Evolutionary conservation across 2,329 filamentous ascomycete genomes (phyloP).

Genomic region (Tolypocladium paradoxum): DNA sequence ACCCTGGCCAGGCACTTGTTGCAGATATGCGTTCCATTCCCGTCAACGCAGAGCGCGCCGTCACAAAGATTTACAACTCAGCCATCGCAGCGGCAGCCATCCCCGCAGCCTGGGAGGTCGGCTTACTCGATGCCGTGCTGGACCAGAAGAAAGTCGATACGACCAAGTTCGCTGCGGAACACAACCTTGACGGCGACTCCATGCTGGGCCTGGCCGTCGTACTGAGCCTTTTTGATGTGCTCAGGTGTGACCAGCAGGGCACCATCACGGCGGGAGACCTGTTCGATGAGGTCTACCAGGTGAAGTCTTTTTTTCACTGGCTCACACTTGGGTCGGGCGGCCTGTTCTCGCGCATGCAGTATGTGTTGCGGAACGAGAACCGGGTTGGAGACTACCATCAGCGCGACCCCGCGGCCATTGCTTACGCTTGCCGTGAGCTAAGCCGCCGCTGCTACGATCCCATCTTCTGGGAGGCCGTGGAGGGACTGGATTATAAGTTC

Average conservation of each 20-base stretch:
- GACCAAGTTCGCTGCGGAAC: too few species aligned
- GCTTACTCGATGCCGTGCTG: conserved; percentile 3
- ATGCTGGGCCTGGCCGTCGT: too few species aligned
- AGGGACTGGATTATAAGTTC: conserved; percentile 2
- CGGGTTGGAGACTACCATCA: conserved; percentile 2
- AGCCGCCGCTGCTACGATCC: conserved; percentile 4
- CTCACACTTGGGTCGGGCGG: conserved; percentile 6
- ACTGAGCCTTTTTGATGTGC: too few species aligned
- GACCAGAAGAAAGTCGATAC: not conserved
- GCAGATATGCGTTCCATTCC: too few species aligned
- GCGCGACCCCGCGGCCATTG: conserved; percentile 7
- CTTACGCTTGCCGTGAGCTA: conserved; percentile 6
- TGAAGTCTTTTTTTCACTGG: conserved; percentile 6
- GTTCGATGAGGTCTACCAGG: conserved; percentile 4
- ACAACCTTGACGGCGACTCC: too few species aligned
- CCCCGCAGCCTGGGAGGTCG: conserved; percentile 5
- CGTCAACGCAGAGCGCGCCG: not conserved
- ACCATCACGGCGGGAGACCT: too few species aligned
- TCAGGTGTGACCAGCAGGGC: too few species aligned
- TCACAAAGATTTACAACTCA: conserved; percentile 3
- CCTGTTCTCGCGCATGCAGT: conserved; percentile 4
- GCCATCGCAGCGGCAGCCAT: conserved; percentile 4
- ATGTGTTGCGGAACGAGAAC: conserved; percentile 6
- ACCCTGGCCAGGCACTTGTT: too few species aligned
- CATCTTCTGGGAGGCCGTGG: conserved; percentile 2